Percentiles rank a stretch among this genome's conserved stretches.
These are phyloP conservation scores for Macrotyloma uniflorum DNA, from an alignment of 306 rosid species.

Conservation along the genomic window DNA sequence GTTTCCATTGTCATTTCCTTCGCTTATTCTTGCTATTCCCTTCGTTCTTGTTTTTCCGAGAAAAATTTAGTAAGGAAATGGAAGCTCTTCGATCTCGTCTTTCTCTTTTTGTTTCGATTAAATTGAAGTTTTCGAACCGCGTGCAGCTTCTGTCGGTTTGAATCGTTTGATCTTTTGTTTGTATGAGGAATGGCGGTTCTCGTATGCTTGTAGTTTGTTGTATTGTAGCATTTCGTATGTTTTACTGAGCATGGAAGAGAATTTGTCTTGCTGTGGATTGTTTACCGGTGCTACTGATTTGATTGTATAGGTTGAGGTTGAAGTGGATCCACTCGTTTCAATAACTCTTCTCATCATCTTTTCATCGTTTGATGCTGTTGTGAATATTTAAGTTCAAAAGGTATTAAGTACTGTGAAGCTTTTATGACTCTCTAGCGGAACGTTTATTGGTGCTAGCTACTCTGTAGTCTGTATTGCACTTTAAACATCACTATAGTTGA, in stretches of 20 bases:
- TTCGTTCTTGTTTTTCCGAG: not conserved
- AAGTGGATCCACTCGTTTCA: conserved; percentile 17
- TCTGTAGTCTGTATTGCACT: not conserved
- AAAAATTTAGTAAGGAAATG: not conserved
- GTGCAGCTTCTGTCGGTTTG: not conserved
- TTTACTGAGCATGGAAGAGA: not conserved
- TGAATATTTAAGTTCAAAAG: not conserved
- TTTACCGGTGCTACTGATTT: conserved; percentile 16
- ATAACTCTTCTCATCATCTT: not conserved
- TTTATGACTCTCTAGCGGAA: not conserved
- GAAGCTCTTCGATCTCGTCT: not conserved
- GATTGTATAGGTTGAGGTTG: conserved; percentile 19
- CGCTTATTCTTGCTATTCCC: not conserved
- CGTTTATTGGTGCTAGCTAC: not conserved
- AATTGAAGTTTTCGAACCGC: not conserved
- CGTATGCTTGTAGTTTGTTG: not conserved
- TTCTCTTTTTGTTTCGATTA: not conserved
- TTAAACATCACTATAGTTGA: not conserved
- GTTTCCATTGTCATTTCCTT: conserved; percentile 34
- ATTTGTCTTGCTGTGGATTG: conserved; percentile 17
- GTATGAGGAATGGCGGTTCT: not conserved
- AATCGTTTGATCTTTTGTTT: conserved; percentile 24
- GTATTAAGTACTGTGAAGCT: not conserved
- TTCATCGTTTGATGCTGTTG: conserved; percentile 1
- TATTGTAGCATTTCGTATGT: not conserved